Evolutionary conservation across 371 early-diverging fungal genomes (phyloP).

Genomic region (Gilbertella persicaria): DNA sequence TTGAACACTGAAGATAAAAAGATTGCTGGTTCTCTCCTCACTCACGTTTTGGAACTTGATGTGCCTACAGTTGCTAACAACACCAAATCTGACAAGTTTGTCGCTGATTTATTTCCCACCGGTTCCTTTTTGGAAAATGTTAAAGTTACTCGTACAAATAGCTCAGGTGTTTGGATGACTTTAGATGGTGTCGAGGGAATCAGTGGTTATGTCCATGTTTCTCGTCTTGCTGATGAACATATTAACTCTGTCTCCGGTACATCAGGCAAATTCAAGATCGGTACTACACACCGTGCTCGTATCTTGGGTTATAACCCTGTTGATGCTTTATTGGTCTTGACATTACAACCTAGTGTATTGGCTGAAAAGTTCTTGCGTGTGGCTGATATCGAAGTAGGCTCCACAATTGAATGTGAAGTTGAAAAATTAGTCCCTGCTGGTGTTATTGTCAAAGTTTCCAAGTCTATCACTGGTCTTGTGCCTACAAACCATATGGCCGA

Average conservation of each 20-base stretch:
- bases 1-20: constrained; percentile 57
- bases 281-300: constrained; percentile 72
- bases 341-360: constrained; percentile 72
- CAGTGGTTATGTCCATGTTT: constrained; percentile 67
- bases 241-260: constrained; percentile 46
- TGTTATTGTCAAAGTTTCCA: constrained; percentile 66
- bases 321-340: constrained; percentile 71
- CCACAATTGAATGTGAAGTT: constrained; percentile 61
- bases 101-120: constrained; percentile 46
- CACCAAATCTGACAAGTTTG: constrained; percentile 22
- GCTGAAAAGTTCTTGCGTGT: constrained; percentile 68
- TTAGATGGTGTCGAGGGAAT: constrained; percentile 52
- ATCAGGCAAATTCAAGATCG: constrained; percentile 64
- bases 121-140: constrained; percentile 64
- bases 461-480: constrained; percentile 70
- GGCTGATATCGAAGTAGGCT: constrained; percentile 73
- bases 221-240: constrained; percentile 72
- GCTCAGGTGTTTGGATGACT: constrained; percentile 57
- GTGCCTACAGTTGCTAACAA: constrained; percentile 11
- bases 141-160: constrained; percentile 53
- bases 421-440: constrained; percentile 57
- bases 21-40: constrained; percentile 61
- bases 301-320: constrained; percentile 79
- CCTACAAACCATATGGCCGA: constrained; percentile 80
- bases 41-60: constrained; percentile 51